phyloP scores from a whole-genome alignment of 768 basidiomycete species.

The Rhodocollybia butyracea region DNA sequence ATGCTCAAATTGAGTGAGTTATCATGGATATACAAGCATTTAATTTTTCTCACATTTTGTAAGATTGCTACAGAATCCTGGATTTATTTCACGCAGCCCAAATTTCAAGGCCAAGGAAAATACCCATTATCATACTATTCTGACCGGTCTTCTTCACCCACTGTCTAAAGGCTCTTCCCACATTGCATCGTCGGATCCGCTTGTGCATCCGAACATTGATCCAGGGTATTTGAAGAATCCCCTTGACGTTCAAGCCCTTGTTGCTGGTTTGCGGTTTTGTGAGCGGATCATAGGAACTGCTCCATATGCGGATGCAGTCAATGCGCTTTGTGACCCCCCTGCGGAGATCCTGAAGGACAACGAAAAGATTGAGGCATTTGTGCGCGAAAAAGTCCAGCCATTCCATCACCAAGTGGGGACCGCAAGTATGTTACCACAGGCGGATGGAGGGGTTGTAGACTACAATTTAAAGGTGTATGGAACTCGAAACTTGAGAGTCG shows the following conservation, averaged over 20 bases:
- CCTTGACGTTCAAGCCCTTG: slow-evolving; percentile 18
- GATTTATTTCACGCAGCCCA: not conserved
- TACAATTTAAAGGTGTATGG: slow-evolving; percentile 19
- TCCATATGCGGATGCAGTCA: slow-evolving; percentile 1
- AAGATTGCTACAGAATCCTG: not conserved
- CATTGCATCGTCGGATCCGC: slow-evolving; percentile 37
- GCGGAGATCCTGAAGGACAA: not conserved
- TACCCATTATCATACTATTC: slow-evolving; percentile 14
- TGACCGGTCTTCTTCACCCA: slow-evolving; percentile 26
- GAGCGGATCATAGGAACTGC: slow-evolving; percentile 14
- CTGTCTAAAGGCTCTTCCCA: slow-evolving; percentile 40
- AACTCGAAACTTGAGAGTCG: slow-evolving; percentile 24
- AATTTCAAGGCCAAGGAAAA: not conserved
- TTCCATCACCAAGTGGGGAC: slow-evolving; percentile 13
- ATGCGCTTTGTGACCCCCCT: slow-evolving; percentile 13
- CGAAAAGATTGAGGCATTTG: slow-evolving; percentile 2
- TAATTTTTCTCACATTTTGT: no score
- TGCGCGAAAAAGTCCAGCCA: not conserved
- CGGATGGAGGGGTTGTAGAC: slow-evolving; percentile 21
- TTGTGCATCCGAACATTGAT: slow-evolving; percentile 42
- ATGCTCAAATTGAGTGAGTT: not conserved
- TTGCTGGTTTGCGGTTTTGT: slow-evolving; percentile 21
- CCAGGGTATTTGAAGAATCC: slow-evolving; percentile 34
- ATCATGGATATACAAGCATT: no score
- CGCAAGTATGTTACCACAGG: slow-evolving; percentile 17